phyloP scores from a whole-genome alignment of 2,329 filamentous ascomycete species.

The Chrysosporium queenslandicum region DNA sequence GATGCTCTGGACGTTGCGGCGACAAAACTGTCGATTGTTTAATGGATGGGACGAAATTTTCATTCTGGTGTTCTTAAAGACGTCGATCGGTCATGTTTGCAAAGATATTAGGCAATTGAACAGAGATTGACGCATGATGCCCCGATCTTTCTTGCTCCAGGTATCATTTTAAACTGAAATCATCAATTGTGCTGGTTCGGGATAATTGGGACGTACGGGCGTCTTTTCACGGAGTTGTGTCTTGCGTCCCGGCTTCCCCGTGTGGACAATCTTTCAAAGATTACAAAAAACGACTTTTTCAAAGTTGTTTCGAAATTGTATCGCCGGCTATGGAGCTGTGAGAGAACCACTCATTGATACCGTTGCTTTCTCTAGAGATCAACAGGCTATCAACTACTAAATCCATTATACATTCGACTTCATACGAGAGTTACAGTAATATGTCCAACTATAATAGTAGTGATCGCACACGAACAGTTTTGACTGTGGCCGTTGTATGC shows the following conservation, averaged over 20 bases:
- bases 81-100: constrained; percentile 14
- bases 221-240: not conserved
- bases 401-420: no score
- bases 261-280: no score
- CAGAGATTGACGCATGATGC: constrained; percentile 12
- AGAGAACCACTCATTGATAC: no score
- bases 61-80: constrained; percentile 13
- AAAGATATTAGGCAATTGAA: constrained; percentile 9
- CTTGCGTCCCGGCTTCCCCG: not conserved
- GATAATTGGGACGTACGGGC: not conserved
- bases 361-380: no score
- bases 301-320: no score
- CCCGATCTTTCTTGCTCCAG: not conserved
- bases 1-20: constrained; percentile 98
- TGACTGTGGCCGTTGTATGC: no score
- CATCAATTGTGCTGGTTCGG: not conserved
- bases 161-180: not conserved
- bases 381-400: no score
- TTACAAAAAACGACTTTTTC: no score
- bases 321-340: no score
- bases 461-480: no score
- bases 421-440: no score
- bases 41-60: constrained; percentile 30
- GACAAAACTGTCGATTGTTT: constrained; percentile 97
- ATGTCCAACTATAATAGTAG: no score